phyloP scores from a whole-genome alignment of 805 yeast species.

The Metschnikowia kofuensis region DNA sequence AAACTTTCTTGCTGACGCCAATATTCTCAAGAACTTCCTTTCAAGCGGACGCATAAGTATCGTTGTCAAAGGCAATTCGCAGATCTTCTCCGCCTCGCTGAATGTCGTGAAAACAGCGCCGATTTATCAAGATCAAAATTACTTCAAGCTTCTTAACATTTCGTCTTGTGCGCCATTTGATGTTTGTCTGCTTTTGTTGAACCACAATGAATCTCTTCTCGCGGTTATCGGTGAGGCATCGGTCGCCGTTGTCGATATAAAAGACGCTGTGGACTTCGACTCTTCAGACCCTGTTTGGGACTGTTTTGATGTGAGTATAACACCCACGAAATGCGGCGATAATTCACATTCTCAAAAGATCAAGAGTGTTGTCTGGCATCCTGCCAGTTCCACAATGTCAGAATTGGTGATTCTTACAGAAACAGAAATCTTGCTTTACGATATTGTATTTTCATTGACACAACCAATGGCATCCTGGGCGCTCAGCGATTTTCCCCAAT shows the following conservation, averaged over 20 bases:
- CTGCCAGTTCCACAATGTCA: slow-evolving; percentile 13
- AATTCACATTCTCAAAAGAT: background rate
- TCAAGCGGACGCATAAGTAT: background rate
- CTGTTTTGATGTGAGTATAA: slow-evolving; percentile 2
- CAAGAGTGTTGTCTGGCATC: slow-evolving; percentile 15
- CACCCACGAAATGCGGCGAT: background rate
- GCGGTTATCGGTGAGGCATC: slow-evolving; percentile 13
- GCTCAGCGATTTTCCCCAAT: slow-evolving; percentile 3
- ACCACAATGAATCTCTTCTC: slow-evolving; percentile 10
- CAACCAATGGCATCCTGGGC: slow-evolving; percentile 10
- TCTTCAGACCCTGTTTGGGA: slow-evolving; percentile 4
- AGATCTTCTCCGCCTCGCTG: slow-evolving; percentile 11
- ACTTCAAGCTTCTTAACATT: slow-evolving; percentile 6
- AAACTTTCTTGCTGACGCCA: slow-evolving; percentile 6
- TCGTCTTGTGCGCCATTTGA: slow-evolving; percentile 2
- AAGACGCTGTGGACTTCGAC: slow-evolving; percentile 2
- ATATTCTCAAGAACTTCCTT: slow-evolving; percentile 6
- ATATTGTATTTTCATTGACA: slow-evolving; percentile 11
- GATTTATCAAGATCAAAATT: slow-evolving; percentile 5
- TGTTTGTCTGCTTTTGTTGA: slow-evolving; percentile 9
- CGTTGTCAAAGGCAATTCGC: slow-evolving; percentile 11
- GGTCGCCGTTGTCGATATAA: slow-evolving; percentile 10
- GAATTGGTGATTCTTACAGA: slow-evolving; percentile 15
- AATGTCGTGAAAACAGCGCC: slow-evolving; percentile 13
- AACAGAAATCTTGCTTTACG: slow-evolving; percentile 11